Percentiles rank a stretch among this genome's conserved stretches.
Conservation (phyloP, 2,329 filamentous ascomycete genomes). For the Alternaria sp. region DNA sequence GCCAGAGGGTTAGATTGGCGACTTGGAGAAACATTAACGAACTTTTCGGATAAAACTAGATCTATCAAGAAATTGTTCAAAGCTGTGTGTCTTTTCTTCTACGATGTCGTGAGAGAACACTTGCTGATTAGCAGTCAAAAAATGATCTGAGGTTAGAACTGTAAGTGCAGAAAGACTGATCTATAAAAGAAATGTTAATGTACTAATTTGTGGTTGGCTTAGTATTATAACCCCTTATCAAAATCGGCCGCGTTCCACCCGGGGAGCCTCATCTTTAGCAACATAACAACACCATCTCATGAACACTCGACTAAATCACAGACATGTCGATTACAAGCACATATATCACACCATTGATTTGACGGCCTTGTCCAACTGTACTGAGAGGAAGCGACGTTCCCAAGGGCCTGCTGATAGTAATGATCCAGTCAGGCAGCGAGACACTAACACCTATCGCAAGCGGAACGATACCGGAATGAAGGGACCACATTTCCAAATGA, state of each 20-base stretch:
- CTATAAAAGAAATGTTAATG: too few relatives aligned
- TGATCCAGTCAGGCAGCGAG: not conserved
- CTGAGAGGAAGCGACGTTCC: not conserved
- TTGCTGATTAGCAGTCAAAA: not conserved
- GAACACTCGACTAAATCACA: not conserved
- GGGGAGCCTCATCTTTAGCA: too few relatives aligned
- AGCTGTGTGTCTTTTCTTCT: not conserved
- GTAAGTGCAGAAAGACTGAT: too few relatives aligned
- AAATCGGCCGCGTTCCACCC: not conserved
- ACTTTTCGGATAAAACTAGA: not conserved
- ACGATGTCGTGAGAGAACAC: not conserved
- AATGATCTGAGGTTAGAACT: too few relatives aligned
- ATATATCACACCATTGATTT: not conserved
- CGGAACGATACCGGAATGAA: too few relatives aligned
- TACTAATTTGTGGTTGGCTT: too few relatives aligned
- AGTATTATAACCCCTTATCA: not conserved
- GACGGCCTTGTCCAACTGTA: too few relatives aligned
- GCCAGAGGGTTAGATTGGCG: not conserved
- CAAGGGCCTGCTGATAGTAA: not conserved
- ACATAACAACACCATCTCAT: not conserved
- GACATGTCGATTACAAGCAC: not conserved
- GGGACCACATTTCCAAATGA: too few relatives aligned
- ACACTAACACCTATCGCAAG: not conserved
- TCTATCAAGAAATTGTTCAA: not conserved
- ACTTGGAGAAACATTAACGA: not conserved